Percentiles rank a stretch among this genome's conserved stretches.
Conservation (phyloP, 208 protist genomes). For the Kentomonas sorsogonicus region DNA sequence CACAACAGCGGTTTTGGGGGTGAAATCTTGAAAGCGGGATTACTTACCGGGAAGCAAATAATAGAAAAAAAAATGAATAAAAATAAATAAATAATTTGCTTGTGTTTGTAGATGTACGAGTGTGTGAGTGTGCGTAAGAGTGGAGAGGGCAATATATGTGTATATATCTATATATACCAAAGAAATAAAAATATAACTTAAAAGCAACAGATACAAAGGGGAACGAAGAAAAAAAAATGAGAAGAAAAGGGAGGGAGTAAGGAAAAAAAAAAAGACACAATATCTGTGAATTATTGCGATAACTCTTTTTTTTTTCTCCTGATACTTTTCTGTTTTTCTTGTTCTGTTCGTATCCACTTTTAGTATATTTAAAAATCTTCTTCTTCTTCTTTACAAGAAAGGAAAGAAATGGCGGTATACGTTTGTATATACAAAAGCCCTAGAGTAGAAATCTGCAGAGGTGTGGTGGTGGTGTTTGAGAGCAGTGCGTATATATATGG, state of each 20-base stretch:
- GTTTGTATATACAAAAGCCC: not conserved
- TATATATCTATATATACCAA: not conserved
- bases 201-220: not conserved
- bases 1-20: too few relatives aligned
- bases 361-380: not conserved
- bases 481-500: not conserved
- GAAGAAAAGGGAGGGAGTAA: slow-evolving; percentile 6
- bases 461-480: not conserved
- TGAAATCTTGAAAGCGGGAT: too few relatives aligned
- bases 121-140: not conserved
- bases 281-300: not conserved
- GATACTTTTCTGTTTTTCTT: not conserved
- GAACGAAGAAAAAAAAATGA: slow-evolving; percentile 13
- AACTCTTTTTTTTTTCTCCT: slow-evolving; percentile 5
- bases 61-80: slow-evolving; percentile 12
- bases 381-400: not conserved
- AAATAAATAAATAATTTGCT: slow-evolving; percentile 11
- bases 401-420: not conserved
- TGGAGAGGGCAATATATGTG: not conserved
- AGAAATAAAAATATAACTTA: slow-evolving; percentile 1
- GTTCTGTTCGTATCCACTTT: too few relatives aligned
- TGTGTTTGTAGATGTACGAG: slow-evolving; percentile 6
- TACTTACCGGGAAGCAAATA: too few relatives aligned
- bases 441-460: not conserved
- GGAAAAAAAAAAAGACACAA: not conserved